Base-by-base conservation (phyloP, 305 asterid genomes). In the Petunia hybrid region DNA sequence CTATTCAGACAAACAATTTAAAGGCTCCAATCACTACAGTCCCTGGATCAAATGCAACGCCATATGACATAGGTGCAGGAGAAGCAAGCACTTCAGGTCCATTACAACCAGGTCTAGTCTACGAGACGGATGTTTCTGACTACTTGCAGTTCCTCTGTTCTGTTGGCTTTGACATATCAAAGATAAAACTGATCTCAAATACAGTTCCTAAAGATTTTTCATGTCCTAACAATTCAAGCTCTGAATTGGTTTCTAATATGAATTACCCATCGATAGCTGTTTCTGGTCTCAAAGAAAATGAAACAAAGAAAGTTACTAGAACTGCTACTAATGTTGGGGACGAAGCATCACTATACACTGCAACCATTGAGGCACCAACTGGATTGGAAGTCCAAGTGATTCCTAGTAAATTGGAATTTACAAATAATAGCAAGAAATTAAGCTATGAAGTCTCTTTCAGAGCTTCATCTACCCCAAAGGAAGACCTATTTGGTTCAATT, bases 71-170 rank as follows among this genome's bases (percentile, higher is more conserved):
- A 2, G 97, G 98, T 53, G 91, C n/a, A n/a, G n/a, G n/a, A n/a
- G n/a, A n/a, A n/a, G n/a, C n/a, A n/a, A n/a, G n/a, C n/a, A n/a
- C n/a, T n/a, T n/a, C n/a, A n/a, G n/a, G n/a, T n/a, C n/a, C n/a
- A n/a, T n/a, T n/a, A n/a, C n/a, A n/a, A n/a, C 97, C 98, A 1
- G 97, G 98, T 82, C 87, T 92, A 6, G 90, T 94, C 38, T 94
- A 88, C 45, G 97, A 92, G 88, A 92, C 94, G 1, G 91, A 85
- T 62, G 42, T 73, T 40, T 14, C n/a, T 0, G 92, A 91, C 16
- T 92, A 94, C 85, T 42, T 90, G 5, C 63, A 80, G 2, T 94
- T 89, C 43, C 94, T 94, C 1, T 94, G 98, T 91, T 83, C 84
- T 83, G 4, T 65, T 12, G 97, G 98, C 55, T 89, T 89, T 22